These are phyloP conservation scores for Penicillium dipodomyicola DNA, from an alignment of 495 filamentous ascomycete genomes.

Conservation along the genomic window DNA sequence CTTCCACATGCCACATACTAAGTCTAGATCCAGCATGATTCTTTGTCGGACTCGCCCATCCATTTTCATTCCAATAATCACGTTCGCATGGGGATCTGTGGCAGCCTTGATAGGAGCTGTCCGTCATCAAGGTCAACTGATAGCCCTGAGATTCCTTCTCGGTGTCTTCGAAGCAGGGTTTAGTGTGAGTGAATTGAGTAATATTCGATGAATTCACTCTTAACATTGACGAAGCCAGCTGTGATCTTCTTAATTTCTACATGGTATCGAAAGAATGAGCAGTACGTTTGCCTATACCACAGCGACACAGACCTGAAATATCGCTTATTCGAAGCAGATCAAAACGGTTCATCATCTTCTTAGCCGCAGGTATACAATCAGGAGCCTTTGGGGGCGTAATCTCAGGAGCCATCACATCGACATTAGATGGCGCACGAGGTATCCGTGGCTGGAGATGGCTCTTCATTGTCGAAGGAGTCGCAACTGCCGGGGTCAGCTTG, in stretches of 20 bases:
- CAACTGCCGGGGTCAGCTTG: constrained; percentile 17
- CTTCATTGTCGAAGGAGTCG: constrained; percentile 34
- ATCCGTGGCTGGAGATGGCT: constrained; percentile 49
- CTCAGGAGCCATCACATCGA: constrained; percentile 39
- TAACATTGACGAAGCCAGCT: constrained; percentile 23
- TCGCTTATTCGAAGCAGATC: constrained; percentile 5
- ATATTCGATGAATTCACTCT: not conserved
- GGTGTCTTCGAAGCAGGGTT: constrained; percentile 41
- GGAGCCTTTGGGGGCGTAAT: constrained; percentile 48
- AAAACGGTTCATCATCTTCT: constrained; percentile 38
- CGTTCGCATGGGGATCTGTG: constrained; percentile 37
- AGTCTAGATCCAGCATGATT: constrained; percentile 33
- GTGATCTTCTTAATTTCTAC: constrained; percentile 43
- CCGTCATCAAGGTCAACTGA: constrained; percentile 35
- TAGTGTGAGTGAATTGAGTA: constrained; percentile 12
- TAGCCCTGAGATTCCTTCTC: constrained; percentile 35
- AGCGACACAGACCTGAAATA: not conserved
- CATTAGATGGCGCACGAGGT: constrained; percentile 37
- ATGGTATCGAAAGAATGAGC: constrained; percentile 48
- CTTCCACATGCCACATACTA: not conserved
- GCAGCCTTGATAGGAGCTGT: constrained; percentile 38
- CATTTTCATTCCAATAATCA: constrained; percentile 36
- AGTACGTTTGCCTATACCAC: constrained; percentile 11
- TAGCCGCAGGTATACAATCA: constrained; percentile 40
- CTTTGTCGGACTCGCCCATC: constrained; percentile 33